These are phyloP conservation scores for Hypomontagnella submonticulosa DNA, from an alignment of 495 filamentous ascomycete species.

Conservation along the genomic window DNA sequence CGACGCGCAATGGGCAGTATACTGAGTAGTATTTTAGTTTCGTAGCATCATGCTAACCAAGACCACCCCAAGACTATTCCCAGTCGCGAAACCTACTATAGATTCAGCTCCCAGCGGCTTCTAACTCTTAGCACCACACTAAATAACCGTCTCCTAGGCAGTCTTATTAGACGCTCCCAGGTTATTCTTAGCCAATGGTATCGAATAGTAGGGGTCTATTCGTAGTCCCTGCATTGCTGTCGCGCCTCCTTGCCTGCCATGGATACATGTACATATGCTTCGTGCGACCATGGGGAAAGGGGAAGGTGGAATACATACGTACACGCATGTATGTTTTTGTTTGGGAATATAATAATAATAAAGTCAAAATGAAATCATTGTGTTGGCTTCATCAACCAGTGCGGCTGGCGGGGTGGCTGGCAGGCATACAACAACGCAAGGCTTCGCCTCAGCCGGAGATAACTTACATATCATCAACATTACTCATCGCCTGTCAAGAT, in stretches of 20 bases:
- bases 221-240: conserved; percentile 21
- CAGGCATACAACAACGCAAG: conserved; percentile 18
- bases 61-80: not conserved
- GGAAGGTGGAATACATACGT: not conserved
- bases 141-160: not conserved
- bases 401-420: conserved; percentile 26
- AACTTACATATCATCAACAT: conserved; percentile 15
- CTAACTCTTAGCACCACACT: not conserved
- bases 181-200: conserved; percentile 8
- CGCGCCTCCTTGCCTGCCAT: no score
- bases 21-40: not conserved
- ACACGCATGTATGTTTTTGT: not conserved
- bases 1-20: conserved; percentile 1
- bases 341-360: conserved; percentile 2
- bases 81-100: conserved; percentile 22
- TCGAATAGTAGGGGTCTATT: conserved; percentile 1
- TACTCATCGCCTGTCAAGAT: conserved; percentile 2
- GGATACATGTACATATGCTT: no score
- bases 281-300: not conserved
- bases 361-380: conserved; percentile 2
- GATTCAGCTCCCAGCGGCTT: conserved; percentile 15
- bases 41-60: conserved; percentile 7
- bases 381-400: conserved; percentile 3
- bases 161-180: no score
- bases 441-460: conserved; percentile 35